A percentile compares a stretch with the other conserved stretches of the same genome.
Conservation (phyloP, 1,139 yeast species). For the Yamadazyma triangularis region DNA sequence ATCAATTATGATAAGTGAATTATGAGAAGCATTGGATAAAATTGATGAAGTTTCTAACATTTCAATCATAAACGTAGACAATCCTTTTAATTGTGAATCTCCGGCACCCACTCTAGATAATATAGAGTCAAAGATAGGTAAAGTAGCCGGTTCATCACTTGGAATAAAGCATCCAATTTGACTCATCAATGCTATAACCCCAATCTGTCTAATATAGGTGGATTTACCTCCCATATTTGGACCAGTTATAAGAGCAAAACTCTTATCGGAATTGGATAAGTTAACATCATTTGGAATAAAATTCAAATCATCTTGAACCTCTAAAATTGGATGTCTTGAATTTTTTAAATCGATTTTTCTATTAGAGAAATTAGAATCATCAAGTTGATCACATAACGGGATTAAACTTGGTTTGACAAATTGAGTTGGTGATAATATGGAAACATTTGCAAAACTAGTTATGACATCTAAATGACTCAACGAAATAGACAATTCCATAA, state of each 20-base stretch:
- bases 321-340: conserved; percentile 93
- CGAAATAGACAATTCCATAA: conserved; percentile 59
- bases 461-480: conserved; percentile 81
- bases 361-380: conserved; percentile 22
- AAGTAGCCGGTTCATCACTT: conserved; percentile 23
- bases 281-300: conserved; percentile 85
- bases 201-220: conserved; percentile 87
- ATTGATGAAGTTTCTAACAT: conserved; percentile 96
- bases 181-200: conserved; percentile 83
- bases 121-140: conserved; percentile 84
- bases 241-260: conserved; percentile 85
- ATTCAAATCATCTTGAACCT: conserved; percentile 80
- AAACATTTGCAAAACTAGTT: conserved; percentile 78
- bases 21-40: conserved; percentile 75
- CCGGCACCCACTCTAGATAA: conserved; percentile 98
- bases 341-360: conserved; percentile 58
- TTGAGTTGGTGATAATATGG: conserved; percentile 79
- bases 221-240: conserved; percentile 99
- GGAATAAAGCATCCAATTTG: conserved; percentile 95
- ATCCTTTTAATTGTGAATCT: conserved; percentile 93
- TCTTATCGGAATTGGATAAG: conserved; percentile 41
- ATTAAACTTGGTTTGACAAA: conserved; percentile 68
- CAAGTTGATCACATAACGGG: conserved; percentile 33
- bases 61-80: conserved; percentile 96
- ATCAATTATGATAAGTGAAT: conserved; percentile 86